Conservation (phyloP, 495 filamentous ascomycete genomes). For the Lasiosphaeria ovina region DNA sequence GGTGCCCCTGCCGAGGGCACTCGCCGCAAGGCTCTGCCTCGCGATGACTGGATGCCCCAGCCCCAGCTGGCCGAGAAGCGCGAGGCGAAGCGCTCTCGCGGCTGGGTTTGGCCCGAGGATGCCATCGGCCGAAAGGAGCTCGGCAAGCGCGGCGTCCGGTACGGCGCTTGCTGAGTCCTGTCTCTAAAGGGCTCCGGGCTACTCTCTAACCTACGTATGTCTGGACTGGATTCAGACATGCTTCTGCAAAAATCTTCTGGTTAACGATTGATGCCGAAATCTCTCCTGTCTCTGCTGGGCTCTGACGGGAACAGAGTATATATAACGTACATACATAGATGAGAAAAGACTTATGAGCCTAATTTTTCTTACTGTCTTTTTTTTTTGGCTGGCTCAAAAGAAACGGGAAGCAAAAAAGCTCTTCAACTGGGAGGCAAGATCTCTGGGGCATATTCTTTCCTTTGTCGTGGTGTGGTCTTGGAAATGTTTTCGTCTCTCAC, state of each 20-base stretch:
- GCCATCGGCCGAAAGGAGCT: slow-evolving; percentile 54
- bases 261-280: slow-evolving; percentile 1
- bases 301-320: background rate
- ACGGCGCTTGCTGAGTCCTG: slow-evolving; percentile 36
- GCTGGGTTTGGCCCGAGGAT: slow-evolving; percentile 84
- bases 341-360: background rate
- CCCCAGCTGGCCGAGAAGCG: slow-evolving; percentile 78
- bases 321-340: slow-evolving; percentile 1
- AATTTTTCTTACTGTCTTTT: slow-evolving; percentile 4
- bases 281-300: background rate
- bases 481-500: background rate
- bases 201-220: background rate
- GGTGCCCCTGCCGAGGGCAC: slow-evolving; percentile 77
- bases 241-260: background rate
- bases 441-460: background rate
- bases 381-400: slow-evolving; percentile 10
- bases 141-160: slow-evolving; percentile 55
- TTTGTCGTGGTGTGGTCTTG: background rate
- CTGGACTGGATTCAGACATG: slow-evolving; percentile 6
- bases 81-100: slow-evolving; percentile 75
- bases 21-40: slow-evolving; percentile 63
- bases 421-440: background rate
- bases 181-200: background rate
- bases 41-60: slow-evolving; percentile 86
- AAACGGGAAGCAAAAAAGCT: background rate